These are phyloP conservation scores for Colletotrichum incanum DNA, from an alignment of 2,329 filamentous ascomycete species.

Conservation along the genomic window DNA sequence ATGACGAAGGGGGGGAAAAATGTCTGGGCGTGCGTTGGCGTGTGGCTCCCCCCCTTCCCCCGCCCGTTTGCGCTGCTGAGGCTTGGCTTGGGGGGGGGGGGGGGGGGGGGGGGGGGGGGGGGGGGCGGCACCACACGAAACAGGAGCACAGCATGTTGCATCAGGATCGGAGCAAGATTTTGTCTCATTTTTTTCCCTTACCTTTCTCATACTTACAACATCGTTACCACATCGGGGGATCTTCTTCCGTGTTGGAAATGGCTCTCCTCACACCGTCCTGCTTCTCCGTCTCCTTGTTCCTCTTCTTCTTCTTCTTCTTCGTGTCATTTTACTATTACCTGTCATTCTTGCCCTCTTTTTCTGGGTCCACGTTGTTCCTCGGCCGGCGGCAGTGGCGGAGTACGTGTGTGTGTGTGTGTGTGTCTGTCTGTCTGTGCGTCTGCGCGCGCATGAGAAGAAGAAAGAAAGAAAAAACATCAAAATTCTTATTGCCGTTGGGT, in stretches of 20 bases:
- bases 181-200: constrained; percentile 23
- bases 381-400: constrained; percentile 17
- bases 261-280: neutral
- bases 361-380: constrained; percentile 8
- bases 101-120: too few species aligned
- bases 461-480: neutral
- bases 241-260: neutral
- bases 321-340: constrained; percentile 39
- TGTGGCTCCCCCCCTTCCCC: constrained; percentile 16
- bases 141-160: constrained; percentile 40
- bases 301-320: constrained; percentile 43
- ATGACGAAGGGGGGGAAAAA: constrained; percentile 15
- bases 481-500: constrained; percentile 24
- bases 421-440: neutral
- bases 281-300: neutral
- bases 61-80: constrained; percentile 14
- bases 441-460: neutral
- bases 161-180: constrained; percentile 39
- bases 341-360: constrained; percentile 16
- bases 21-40: constrained; percentile 31
- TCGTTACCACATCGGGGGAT: constrained; percentile 15
- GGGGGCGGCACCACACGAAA: constrained; percentile 30
- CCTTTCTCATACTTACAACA: constrained; percentile 35
- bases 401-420: neutral
- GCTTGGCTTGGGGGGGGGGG: neutral